Conservation (phyloP, 129 eudicot species). For the Solidago caesia region DNA sequence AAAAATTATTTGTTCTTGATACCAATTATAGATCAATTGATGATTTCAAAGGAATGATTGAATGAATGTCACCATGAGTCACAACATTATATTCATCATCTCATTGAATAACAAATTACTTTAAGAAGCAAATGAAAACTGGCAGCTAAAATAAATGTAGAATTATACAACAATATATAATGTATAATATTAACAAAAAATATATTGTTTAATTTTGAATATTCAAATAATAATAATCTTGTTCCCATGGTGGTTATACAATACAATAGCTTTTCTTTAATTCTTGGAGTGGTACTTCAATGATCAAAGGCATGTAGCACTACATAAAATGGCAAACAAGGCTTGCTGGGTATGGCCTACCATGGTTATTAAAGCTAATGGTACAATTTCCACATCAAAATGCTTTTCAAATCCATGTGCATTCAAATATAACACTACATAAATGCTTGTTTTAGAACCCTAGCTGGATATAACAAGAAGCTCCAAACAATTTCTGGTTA, state of each 20-base stretch:
- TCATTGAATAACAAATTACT: not conserved
- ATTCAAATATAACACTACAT: not conserved
- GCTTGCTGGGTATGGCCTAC: constrained; percentile 49
- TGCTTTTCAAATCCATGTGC: constrained; percentile 21
- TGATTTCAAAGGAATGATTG: not conserved
- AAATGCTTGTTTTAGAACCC: not conserved
- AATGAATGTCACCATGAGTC: not conserved
- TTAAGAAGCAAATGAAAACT: not conserved
- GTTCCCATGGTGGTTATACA: not conserved
- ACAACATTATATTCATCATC: not conserved
- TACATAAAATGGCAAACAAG: constrained; percentile 55
- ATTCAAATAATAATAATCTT: not conserved
- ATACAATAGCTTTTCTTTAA: not conserved
- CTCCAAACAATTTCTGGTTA: constrained; percentile 1
- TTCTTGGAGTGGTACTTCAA: constrained; percentile 12
- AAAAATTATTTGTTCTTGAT: not conserved
- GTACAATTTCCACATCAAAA: constrained; percentile 36
- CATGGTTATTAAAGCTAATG: constrained; percentile 24
- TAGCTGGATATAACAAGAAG: not conserved
- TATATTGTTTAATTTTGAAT: too few species aligned
- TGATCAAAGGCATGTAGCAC: constrained; percentile 32
- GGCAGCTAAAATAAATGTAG: too few species aligned
- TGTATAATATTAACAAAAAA: too few species aligned
- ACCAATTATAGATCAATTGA: not conserved
- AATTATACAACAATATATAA: too few species aligned